These are phyloP conservation scores for Hanseniaspora occidentalis DNA, from an alignment of 805 yeast genomes.

Conservation along the genomic window DNA sequence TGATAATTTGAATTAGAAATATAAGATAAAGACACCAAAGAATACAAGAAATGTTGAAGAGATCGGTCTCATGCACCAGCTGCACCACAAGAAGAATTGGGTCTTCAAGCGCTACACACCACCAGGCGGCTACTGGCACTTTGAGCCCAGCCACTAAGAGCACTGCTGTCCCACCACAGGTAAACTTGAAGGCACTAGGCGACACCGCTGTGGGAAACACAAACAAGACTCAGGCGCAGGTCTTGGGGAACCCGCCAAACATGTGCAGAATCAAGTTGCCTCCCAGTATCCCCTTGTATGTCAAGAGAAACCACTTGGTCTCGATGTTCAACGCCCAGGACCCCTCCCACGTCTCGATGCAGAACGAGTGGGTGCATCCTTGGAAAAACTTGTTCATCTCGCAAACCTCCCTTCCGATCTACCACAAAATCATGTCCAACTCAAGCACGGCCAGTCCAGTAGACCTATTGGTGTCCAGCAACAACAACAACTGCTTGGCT, in stretches of 20 bases:
- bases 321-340: background rate
- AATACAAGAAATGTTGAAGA: too few relatives aligned
- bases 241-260: slow-evolving; percentile 17
- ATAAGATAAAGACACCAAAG: too few relatives aligned
- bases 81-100: too few relatives aligned
- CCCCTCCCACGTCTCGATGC: background rate
- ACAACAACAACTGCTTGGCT: background rate
- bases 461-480: background rate
- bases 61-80: too few relatives aligned
- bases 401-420: background rate
- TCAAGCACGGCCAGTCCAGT: background rate
- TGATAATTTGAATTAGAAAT: too few relatives aligned
- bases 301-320: background rate
- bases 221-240: slow-evolving; percentile 1
- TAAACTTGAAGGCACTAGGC: background rate
- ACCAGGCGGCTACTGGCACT: too few relatives aligned
- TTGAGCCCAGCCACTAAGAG: too few relatives aligned
- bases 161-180: too few relatives aligned
- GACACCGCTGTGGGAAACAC: background rate
- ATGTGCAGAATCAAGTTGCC: slow-evolving; percentile 8
- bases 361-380: background rate
- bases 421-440: background rate
- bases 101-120: too few relatives aligned
- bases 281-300: background rate
- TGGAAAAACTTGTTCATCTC: slow-evolving; percentile 1